Base-by-base conservation (phyloP, 345 rosid species). In the Gossypium australe region DNA sequence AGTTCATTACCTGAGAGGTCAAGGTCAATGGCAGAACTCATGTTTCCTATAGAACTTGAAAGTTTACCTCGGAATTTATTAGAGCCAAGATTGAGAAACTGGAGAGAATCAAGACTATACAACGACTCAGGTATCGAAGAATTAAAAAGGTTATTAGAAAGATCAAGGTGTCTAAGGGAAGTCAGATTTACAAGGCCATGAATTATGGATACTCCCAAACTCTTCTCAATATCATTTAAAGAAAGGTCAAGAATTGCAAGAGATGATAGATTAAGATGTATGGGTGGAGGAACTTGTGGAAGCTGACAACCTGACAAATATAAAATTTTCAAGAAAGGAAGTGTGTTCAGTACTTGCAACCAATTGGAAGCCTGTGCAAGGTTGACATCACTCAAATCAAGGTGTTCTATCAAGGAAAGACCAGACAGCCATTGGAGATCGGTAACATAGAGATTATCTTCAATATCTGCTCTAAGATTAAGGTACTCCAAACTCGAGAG, bases 101-200 rank as follows among this genome's bases (percentile, higher is more conserved):
- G 27, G 2, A 65, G 70, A 44, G 70, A 43, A 4, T 65, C 6
- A 13, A 68, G 57, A 68, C 14, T 48, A 49, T 68, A 68, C 20
- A 68, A 24, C 14, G 89, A 86, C 83, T 7, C 25, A 43, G 89
- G 89, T 13, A 88, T 77, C 0, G 72, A 62, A 13, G 87, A 75
- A 75, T 52, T 86, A 66, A 87, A 85, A 73, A 77, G 73, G 78
- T 83, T 85, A 25, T 73, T 79, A n/a, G 87, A 85, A 61, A 88
- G 59, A 78, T 86, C 89, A 45, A 75, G 72, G 44, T 75, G 9
- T 5, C 12, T 43, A 69, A 74, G 81, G 43, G 75, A 27, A 18
- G 75, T 69, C 45, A 79, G 4, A 13, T 79, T 79, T 27, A 16
- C 8, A 43, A 79, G 53, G 9, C 61, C 66, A 29, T 52, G 43